Percentiles rank a stretch among this genome's conserved stretches.
These are phyloP conservation scores for Mycena leptocephala DNA, from an alignment of 768 basidiomycete species.

Conservation along the genomic window DNA sequence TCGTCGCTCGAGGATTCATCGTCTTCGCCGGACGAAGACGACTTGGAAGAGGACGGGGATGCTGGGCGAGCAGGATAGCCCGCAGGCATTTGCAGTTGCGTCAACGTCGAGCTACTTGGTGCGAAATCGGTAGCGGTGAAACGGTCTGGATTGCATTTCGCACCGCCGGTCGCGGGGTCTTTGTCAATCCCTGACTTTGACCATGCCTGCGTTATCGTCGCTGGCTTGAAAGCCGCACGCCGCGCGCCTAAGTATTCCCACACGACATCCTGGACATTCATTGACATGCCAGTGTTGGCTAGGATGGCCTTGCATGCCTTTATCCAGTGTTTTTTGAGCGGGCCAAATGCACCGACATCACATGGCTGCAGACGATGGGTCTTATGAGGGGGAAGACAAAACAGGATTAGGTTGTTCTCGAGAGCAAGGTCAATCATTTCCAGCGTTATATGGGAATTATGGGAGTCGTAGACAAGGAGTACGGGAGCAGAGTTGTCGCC, in stretches of 20 bases:
- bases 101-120: constrained; percentile 14
- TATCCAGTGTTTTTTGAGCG: constrained; percentile 49
- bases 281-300: constrained; percentile 27
- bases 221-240: constrained; percentile 11
- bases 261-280: constrained; percentile 20
- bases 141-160: neutral
- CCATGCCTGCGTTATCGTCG: constrained; percentile 20
- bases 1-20: neutral
- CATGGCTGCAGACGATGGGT: too few relatives aligned
- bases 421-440: constrained; percentile 46
- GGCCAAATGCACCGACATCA: constrained; percentile 61
- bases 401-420: constrained; percentile 49
- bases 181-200: constrained; percentile 19
- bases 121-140: constrained; percentile 21
- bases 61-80: constrained; percentile 7
- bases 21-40: constrained; percentile 5
- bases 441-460: constrained; percentile 55
- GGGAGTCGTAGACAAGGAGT: constrained; percentile 60
- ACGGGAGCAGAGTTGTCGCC: constrained; percentile 45
- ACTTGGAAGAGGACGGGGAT: neutral
- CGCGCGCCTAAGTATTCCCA: constrained; percentile 10
- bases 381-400: constrained; percentile 58
- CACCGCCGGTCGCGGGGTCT: neutral
- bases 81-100: constrained; percentile 17
- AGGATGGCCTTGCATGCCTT: constrained; percentile 39